These are phyloP conservation scores for Hirschioporus abietinus DNA, from an alignment of 768 basidiomycete genomes.

Conservation along the genomic window DNA sequence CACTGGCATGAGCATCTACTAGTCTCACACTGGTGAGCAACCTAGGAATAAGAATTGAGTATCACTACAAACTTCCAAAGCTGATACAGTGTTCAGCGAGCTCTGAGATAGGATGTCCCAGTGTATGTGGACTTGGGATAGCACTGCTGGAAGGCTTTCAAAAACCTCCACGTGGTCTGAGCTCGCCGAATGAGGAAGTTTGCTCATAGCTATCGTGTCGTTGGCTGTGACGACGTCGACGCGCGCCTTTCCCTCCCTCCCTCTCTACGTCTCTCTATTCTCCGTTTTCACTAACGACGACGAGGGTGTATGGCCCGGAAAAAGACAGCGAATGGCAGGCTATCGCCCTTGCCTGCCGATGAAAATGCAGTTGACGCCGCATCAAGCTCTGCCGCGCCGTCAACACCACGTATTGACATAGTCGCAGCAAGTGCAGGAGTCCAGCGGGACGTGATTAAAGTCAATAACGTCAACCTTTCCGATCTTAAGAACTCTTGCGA, in stretches of 20 bases:
- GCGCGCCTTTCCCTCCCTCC: background rate
- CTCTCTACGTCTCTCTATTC: background rate
- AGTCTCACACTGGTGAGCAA: too few species aligned
- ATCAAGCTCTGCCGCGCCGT: slow-evolving; percentile 17
- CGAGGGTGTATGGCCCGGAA: slow-evolving; percentile 12
- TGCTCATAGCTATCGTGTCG: background rate
- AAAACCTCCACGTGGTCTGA: background rate
- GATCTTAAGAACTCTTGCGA: slow-evolving; percentile 61
- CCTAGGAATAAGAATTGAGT: too few species aligned
- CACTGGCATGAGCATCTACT: too few species aligned
- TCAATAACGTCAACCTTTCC: slow-evolving; percentile 45
- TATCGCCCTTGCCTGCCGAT: slow-evolving; percentile 9
- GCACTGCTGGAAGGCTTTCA: too few species aligned
- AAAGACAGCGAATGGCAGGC: slow-evolving; percentile 15
- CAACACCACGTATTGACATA: slow-evolving; percentile 12
- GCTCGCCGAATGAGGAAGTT: background rate
- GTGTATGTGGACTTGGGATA: too few species aligned
- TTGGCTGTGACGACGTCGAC: background rate
- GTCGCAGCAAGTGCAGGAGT: slow-evolving; percentile 2
- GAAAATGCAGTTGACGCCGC: slow-evolving; percentile 8
- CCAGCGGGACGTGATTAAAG: slow-evolving; percentile 34
- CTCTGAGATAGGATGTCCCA: too few species aligned
- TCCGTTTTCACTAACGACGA: background rate
- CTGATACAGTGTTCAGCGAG: too few species aligned
- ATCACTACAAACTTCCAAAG: too few species aligned